Evolutionary conservation across 1,284 basidiomycete genomes (phyloP), one percentile per base, ranked within the genome.

Genomic region (Malassezia equina): DNA sequence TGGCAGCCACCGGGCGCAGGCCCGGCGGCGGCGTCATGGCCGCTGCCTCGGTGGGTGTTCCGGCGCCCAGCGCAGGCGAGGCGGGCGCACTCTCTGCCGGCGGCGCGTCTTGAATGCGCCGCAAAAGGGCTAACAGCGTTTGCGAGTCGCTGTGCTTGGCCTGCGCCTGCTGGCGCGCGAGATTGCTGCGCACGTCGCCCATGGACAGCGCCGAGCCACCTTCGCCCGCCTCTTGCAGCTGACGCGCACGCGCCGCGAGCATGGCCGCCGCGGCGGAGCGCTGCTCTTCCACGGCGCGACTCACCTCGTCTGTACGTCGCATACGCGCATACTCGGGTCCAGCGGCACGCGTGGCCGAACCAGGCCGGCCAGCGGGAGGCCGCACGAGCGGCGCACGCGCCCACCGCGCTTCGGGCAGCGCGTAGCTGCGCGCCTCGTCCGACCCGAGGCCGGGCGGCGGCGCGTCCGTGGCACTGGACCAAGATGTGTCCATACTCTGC

Each of bases 31-130:
- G 41, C 52, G 53, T 46, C 45, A 34, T 28, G 48, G 46, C 55
- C 39, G 61, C 58, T 0, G 55, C 52, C 32, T 58, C 55, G 39
- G 62, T 58, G 15, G 61, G 60, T 39, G 64, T 61, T 21, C 59
- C 58, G 23, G 61, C 43, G 11, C 23, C 40, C 9, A 29, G 15
- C 27, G 41, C 41, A 21, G 50, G 43, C 51, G 44, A 23, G 3
- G 31, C 44, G 29, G 21, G 29, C 23, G 25, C 28, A 12, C 23
- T 27, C 4, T 51, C 54, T 17, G 17, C 9, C 1, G 40, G 47
- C 33, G 28, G 11, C 45, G 31, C 24, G 9, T 55, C 53, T 39
- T 57, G 58, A 33, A 52, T 48, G 15, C 53, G 53, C 19, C 50
- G 58, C 25, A 52, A 42, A 6, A 55, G 48, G 15, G 50, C 54